Base-by-base conservation (phyloP, 2,329 filamentous ascomycete species). In the Colletotrichum plurivorum region DNA sequence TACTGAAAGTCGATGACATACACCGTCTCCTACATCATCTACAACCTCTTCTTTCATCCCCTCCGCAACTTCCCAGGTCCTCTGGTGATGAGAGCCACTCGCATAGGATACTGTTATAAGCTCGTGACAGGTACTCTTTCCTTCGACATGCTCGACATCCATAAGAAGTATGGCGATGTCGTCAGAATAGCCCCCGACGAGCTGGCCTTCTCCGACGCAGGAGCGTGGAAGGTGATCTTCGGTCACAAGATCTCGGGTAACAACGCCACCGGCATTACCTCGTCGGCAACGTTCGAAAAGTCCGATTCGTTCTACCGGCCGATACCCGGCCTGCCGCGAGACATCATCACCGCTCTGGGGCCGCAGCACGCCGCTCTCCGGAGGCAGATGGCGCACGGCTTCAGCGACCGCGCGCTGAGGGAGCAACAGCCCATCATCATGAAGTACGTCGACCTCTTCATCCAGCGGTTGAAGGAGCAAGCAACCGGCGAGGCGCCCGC, bases 101-200 rank as follows among this genome's bases (percentile, higher is more conserved):
- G 62, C 6, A 46, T 39, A 6, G 48, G 60, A 16, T 60, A 39
- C 20, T 54, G 20, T 18, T 55, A 68, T 41, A 52, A 41, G 20
- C 48, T 61, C 2, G 48, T 48, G 16, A 20, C 51, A 36, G 70
- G 70, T 2, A 68, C 41, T 0, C 27, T 57, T 27, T 31, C 68
- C 9, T 69, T 64, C 12, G 56, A 65, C 31, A 56, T 69, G 36
- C 56, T 59, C 5, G 52, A 56, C 12, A 43, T 72, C 12, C 82
- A 84, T 72, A 66, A 75, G 4, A 70, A 74, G 48, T 84, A 84
- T 67, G 84, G 85, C 10, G 76, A 78, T 1, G 78, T 87, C 1
- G 84, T 87, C 4, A 81, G 85, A 8, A 75, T 85, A 49, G 79
- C 79, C 6, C 84, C 85, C 1, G 78, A 84, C 63, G 83, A 86